These are phyloP conservation scores for Aspergillus pseudonomiae DNA, from an alignment of 2,329 filamentous ascomycete species.

Conservation along the genomic window DNA sequence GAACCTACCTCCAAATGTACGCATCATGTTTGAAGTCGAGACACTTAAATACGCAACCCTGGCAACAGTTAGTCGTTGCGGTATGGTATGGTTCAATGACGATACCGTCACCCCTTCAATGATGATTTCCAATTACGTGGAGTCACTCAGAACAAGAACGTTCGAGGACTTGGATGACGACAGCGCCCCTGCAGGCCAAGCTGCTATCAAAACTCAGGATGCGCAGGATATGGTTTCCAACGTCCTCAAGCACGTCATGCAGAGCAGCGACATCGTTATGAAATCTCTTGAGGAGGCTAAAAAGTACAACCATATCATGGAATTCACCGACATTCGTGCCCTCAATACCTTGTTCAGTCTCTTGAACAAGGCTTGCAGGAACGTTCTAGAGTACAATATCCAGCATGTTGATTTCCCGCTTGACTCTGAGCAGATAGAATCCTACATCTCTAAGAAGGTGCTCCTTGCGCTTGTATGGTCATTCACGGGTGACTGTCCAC, in stretches of 20 bases:
- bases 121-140: constrained; percentile 90
- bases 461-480: constrained; percentile 93
- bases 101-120: constrained; percentile 92
- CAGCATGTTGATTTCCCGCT: constrained; percentile 94
- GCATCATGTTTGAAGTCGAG: constrained; percentile 99
- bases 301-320: constrained; percentile 93
- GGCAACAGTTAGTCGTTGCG: constrained; percentile 98
- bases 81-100: constrained; percentile 99
- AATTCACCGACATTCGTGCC: constrained; percentile 88
- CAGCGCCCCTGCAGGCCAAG: constrained; percentile 73
- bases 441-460: constrained; percentile 90
- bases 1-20: constrained; percentile 89
- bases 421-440: constrained; percentile 85
- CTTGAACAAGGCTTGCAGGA: constrained; percentile 88
- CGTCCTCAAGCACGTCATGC: constrained; percentile 74
- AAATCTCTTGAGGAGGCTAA: constrained; percentile 76
- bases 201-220: constrained; percentile 74
- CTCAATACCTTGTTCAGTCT: constrained; percentile 93
- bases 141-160: constrained; percentile 75
- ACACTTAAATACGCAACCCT: constrained; percentile 96
- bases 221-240: constrained; percentile 80
- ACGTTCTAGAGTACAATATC: constrained; percentile 92
- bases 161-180: constrained; percentile 98
- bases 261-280: constrained; percentile 76
- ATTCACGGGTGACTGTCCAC: constrained; percentile 89